Conservation (phyloP, 768 basidiomycete genomes). For the Antrodiella citrinella region DNA sequence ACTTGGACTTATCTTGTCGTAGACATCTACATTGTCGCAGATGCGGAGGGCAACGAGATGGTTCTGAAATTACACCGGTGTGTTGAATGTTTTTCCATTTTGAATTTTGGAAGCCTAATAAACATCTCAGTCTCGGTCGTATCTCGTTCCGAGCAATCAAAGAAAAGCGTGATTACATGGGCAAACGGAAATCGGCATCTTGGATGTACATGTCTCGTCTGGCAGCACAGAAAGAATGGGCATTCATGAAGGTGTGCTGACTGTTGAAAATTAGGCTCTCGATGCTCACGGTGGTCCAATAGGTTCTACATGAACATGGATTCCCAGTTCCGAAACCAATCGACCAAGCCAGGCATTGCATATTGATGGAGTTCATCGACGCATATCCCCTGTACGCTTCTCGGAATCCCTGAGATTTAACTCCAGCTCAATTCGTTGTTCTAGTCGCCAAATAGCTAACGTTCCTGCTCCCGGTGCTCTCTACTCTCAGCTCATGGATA, state of each 20-base stretch:
- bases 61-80: slow-evolving; percentile 93
- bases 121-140: slow-evolving; percentile 70
- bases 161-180: slow-evolving; percentile 91
- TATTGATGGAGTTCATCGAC: slow-evolving; percentile 95
- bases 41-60: slow-evolving; percentile 76
- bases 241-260: slow-evolving; percentile 86
- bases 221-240: slow-evolving; percentile 96
- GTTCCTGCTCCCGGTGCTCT: slow-evolving; percentile 82
- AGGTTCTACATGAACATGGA: slow-evolving; percentile 87
- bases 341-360: slow-evolving; percentile 91
- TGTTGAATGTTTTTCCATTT: slow-evolving; percentile 12
- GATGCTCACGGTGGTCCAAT: neutral
- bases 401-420: too few species aligned
- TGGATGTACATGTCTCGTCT: slow-evolving; percentile 99
- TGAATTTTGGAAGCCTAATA: neutral
- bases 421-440: too few species aligned
- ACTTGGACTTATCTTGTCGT: too few species aligned
- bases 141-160: slow-evolving; percentile 97
- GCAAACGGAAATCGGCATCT: slow-evolving; percentile 89
- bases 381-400: slow-evolving; percentile 80
- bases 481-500: slow-evolving; percentile 89
- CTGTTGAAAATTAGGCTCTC: neutral
- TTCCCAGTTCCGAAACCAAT: slow-evolving; percentile 93
- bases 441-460: slow-evolving; percentile 80
- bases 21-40: slow-evolving; percentile 91